These are phyloP conservation scores for Opeltia flavorubescens DNA, from an alignment of 495 filamentous ascomycete species.

Conservation along the genomic window DNA sequence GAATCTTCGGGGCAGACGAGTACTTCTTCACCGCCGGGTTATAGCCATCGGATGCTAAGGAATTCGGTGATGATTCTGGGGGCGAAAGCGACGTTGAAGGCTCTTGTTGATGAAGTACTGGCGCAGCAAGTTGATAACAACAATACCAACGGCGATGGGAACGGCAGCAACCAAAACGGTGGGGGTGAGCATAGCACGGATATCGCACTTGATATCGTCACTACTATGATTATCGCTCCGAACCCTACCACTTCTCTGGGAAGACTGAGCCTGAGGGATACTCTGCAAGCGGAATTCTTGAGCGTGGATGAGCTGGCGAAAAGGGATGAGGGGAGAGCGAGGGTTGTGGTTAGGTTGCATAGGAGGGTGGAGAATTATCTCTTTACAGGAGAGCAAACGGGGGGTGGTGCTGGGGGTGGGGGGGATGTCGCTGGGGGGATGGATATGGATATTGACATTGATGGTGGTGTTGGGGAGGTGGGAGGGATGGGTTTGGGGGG, in stretches of 20 bases:
- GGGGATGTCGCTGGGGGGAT: constrained; percentile 23
- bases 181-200: constrained; percentile 36
- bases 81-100: constrained; percentile 41
- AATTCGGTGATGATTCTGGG: constrained; percentile 56
- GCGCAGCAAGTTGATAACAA: too few relatives aligned
- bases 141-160: constrained; percentile 18
- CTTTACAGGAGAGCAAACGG: too few relatives aligned
- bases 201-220: constrained; percentile 59
- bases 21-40: constrained; percentile 49
- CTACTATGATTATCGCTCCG: constrained; percentile 59
- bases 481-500: too few relatives aligned
- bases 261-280: constrained; percentile 30
- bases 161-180: constrained; percentile 7
- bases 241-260: constrained; percentile 27
- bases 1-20: constrained; percentile 34
- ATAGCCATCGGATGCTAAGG: constrained; percentile 66
- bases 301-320: constrained; percentile 45
- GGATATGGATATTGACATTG: too few relatives aligned
- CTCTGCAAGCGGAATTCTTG: constrained; percentile 24
- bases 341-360: constrained; percentile 60
- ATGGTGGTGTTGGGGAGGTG: too few relatives aligned
- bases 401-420: constrained; percentile 22
- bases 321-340: constrained; percentile 44
- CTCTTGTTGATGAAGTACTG: constrained; percentile 59
- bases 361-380: constrained; percentile 66